Evolutionary conservation across 352 stramenopile genomes (phyloP).

Genomic region (Phytophthora idaei): DNA sequence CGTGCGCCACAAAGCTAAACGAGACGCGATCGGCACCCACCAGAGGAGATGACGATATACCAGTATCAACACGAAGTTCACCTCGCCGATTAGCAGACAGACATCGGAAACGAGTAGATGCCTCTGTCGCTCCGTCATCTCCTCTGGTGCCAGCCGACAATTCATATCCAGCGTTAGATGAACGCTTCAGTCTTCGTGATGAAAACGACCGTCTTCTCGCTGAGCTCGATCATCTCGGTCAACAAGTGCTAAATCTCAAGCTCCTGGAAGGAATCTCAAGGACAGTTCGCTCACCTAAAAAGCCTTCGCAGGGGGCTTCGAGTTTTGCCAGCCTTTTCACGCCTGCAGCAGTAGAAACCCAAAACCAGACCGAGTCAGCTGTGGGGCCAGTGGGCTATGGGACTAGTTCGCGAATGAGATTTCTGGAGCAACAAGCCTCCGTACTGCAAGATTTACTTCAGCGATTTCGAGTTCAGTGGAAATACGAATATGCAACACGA

Average conservation of each 20-base stretch:
- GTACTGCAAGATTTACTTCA: slow-evolving; percentile 59
- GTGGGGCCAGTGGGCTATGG: slow-evolving; percentile 31
- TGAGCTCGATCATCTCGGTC: slow-evolving; percentile 45
- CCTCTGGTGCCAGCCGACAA: slow-evolving; percentile 12
- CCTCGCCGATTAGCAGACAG: slow-evolving; percentile 17
- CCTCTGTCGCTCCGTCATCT: slow-evolving; percentile 8
- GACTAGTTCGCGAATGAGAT: slow-evolving; percentile 38
- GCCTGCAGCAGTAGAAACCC: slow-evolving; percentile 9
- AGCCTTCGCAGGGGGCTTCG: slow-evolving; percentile 9
- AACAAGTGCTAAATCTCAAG: slow-evolving; percentile 56
- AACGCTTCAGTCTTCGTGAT: slow-evolving; percentile 51
- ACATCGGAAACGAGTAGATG: slow-evolving; percentile 34
- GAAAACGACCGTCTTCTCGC: slow-evolving; percentile 54
- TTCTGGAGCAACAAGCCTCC: slow-evolving; percentile 55
- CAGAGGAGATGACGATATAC: slow-evolving; percentile 26
- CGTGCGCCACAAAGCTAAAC: slow-evolving; percentile 30
- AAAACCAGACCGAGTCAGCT: slow-evolving; percentile 15
- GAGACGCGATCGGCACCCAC: slow-evolving; percentile 11
- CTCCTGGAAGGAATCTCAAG: slow-evolving; percentile 33
- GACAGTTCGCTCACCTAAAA: slow-evolving; percentile 20
- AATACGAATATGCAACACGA: slow-evolving; percentile 45
- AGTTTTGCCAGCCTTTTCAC: slow-evolving; percentile 8
- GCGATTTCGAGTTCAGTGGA: slow-evolving; percentile 58
- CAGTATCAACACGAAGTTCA: slow-evolving; percentile 24
- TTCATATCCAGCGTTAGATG: slow-evolving; percentile 25